These are phyloP conservation scores for Striga asiatica DNA, from an alignment of 257 asterid genomes.

Conservation along the genomic window DNA sequence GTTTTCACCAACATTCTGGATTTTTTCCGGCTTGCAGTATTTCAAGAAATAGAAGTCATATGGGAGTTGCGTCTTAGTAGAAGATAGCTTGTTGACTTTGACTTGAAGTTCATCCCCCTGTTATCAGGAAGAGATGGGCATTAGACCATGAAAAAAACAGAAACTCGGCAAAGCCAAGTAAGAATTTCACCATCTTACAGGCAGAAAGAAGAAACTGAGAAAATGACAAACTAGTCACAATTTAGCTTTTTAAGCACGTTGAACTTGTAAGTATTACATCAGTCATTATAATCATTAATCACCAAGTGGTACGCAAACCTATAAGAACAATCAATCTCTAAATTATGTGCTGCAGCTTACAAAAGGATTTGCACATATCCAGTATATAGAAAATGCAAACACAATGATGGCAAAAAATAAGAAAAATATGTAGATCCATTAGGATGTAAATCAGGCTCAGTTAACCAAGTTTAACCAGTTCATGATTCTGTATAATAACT, in stretches of 20 bases:
- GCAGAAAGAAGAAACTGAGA: neutral
- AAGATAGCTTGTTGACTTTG: constrained; percentile 79
- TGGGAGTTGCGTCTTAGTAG: constrained; percentile 91
- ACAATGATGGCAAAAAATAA: neutral
- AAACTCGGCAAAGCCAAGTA: too few species aligned
- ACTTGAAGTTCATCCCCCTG: constrained; percentile 67
- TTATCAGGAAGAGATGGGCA: constrained; percentile 6
- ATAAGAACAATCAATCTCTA: neutral
- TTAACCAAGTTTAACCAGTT: too few species aligned
- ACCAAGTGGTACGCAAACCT: too few species aligned
- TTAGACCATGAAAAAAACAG: neutral
- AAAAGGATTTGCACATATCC: neutral
- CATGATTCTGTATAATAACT: too few species aligned
- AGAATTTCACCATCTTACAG: neutral
- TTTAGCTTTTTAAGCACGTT: neutral
- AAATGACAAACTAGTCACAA: too few species aligned
- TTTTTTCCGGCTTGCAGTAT: constrained; percentile 65
- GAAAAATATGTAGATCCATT: neutral
- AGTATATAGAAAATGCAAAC: neutral
- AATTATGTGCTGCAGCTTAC: too few species aligned
- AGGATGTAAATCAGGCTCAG: too few species aligned
- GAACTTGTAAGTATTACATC: neutral
- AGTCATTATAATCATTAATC: too few species aligned
- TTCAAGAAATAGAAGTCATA: constrained; percentile 68
- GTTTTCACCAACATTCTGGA: constrained; percentile 58